Percentiles rank a stretch among this genome's conserved stretches.
Conservation (phyloP, 2,329 filamentous ascomycete species). For the Fusarium illudens region DNA sequence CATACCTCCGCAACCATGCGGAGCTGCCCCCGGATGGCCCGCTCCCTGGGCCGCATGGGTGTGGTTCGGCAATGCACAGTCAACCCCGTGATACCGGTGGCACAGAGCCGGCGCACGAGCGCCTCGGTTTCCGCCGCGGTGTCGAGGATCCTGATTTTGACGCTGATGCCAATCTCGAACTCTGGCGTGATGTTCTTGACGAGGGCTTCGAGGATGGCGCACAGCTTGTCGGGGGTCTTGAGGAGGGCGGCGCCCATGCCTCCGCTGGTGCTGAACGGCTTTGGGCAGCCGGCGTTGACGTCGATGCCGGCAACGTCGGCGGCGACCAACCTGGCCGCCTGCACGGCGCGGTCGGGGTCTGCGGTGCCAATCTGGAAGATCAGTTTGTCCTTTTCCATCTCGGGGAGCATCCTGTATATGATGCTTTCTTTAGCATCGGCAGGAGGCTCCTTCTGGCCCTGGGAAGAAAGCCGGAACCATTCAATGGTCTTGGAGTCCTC, state of each 20-base stretch:
- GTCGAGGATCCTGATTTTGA: constrained; percentile 92
- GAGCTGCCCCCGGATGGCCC: constrained; percentile 85
- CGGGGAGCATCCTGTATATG: constrained; percentile 85
- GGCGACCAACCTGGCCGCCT: constrained; percentile 85
- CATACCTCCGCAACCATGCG: constrained; percentile 85
- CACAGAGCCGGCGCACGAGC: constrained; percentile 79
- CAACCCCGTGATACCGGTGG: constrained; percentile 89
- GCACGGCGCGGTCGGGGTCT: constrained; percentile 81
- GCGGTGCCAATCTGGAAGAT: constrained; percentile 95
- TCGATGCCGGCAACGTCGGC: constrained; percentile 92
- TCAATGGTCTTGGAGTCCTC: constrained; percentile 81
- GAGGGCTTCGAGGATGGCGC: constrained; percentile 82
- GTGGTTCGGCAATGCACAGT: constrained; percentile 97
- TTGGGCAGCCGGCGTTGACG: constrained; percentile 97
- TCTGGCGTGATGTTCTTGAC: constrained; percentile 79
- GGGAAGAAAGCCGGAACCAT: constrained; percentile 79
- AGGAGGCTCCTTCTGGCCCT: constrained; percentile 67
- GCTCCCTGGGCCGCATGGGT: constrained; percentile 90
- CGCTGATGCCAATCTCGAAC: constrained; percentile 90
- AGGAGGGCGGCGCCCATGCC: constrained; percentile 97
- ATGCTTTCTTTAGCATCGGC: constrained; percentile 68
- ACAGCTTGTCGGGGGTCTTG: constrained; percentile 82
- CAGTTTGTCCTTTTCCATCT: constrained; percentile 75
- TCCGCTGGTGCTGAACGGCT: constrained; percentile 91
- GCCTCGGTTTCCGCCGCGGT: constrained; percentile 77